phyloP scores from a whole-genome alignment of 2,329 filamentous ascomycete genomes.

The Cercospora sojina region DNA sequence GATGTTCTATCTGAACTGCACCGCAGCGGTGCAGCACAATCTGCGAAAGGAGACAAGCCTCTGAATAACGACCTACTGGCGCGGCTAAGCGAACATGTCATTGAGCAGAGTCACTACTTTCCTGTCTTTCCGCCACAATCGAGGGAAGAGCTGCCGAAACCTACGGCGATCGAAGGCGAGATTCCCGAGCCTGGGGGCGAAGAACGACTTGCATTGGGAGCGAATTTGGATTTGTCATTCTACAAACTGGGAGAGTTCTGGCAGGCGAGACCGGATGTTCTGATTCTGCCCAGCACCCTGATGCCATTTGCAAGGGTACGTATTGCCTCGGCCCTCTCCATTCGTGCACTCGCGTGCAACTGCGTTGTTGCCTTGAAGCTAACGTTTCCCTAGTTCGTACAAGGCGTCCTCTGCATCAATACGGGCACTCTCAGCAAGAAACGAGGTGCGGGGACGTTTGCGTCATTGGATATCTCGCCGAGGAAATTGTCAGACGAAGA shows the following conservation, averaged over 20 bases:
- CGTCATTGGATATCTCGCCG: slow-evolving; percentile 72
- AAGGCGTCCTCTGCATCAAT: slow-evolving; percentile 87
- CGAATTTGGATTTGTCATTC: slow-evolving; percentile 79
- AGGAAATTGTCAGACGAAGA: slow-evolving; percentile 61
- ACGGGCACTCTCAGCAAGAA: slow-evolving; percentile 84
- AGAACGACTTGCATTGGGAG: slow-evolving; percentile 64
- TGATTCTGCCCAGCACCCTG: slow-evolving; percentile 78
- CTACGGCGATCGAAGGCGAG: slow-evolving; percentile 44
- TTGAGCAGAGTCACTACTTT: slow-evolving; percentile 89
- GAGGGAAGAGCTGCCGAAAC: slow-evolving; percentile 64
- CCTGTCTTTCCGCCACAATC: slow-evolving; percentile 82
- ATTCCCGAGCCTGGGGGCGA: slow-evolving; percentile 38
- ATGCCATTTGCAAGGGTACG: slow-evolving; percentile 84
- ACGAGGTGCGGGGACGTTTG: slow-evolving; percentile 80
- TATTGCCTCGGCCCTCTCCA: background rate
- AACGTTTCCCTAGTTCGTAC: slow-evolving; percentile 66
- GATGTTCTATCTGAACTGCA: slow-evolving; percentile 76
- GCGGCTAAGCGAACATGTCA: slow-evolving; percentile 71
- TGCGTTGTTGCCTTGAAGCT: too few relatives aligned
- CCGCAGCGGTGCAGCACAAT: slow-evolving; percentile 62
- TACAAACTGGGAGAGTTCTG: slow-evolving; percentile 89
- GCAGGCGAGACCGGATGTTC: slow-evolving; percentile 77
- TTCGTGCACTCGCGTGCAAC: too few relatives aligned
- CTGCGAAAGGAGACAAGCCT: slow-evolving; percentile 76
- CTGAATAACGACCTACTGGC: slow-evolving; percentile 65